A percentile compares a stretch with the other conserved stretches of the same genome.
Evolutionary conservation across 2,329 filamentous ascomycete species (phyloP).

Genomic region (Emericellopsis atlantica): DNA sequence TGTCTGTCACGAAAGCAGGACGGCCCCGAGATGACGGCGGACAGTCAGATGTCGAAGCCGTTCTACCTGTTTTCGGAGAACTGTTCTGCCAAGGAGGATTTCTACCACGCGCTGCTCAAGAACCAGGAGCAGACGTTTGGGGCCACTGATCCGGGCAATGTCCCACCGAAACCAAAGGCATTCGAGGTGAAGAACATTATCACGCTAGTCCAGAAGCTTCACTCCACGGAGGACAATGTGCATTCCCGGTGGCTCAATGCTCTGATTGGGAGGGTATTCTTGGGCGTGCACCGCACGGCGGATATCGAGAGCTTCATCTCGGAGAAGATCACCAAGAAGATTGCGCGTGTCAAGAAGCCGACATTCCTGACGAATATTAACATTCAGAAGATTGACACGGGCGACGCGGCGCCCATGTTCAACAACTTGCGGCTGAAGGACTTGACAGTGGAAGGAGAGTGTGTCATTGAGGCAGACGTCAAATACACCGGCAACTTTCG

Average conservation of each 20-base stretch:
- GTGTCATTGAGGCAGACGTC: conserved; percentile 74
- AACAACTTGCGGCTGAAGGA: conserved; percentile 83
- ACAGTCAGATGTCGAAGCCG: conserved; percentile 54
- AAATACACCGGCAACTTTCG: conserved; percentile 83
- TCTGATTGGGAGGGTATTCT: conserved; percentile 74
- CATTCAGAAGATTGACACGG: conserved; percentile 75
- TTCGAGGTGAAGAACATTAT: conserved; percentile 84
- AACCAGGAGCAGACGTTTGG: conserved; percentile 63
- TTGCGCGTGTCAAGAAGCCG: conserved; percentile 83
- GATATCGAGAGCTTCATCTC: conserved; percentile 70
- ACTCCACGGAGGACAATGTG: conserved; percentile 81
- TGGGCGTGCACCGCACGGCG: conserved; percentile 75
- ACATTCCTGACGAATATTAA: conserved; percentile 76
- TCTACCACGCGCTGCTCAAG: conserved; percentile 83
- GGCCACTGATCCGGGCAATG: conserved; percentile 21
- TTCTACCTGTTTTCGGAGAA: conserved; percentile 95
- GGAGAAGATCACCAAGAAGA: conserved; percentile 89
- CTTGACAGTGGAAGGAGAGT: conserved; percentile 82
- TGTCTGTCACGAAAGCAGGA: conserved; percentile 57
- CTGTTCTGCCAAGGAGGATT: conserved; percentile 93
- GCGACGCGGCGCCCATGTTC: conserved; percentile 75
- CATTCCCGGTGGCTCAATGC: conserved; percentile 93
- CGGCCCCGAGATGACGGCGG: conserved; percentile 39
- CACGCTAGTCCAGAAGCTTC: conserved; percentile 75
- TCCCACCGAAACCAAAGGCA: conserved; percentile 54